These are phyloP conservation scores for Aristolochia fimbriata DNA, from an alignment of 164 flowering plant species.

Conservation along the genomic window DNA sequence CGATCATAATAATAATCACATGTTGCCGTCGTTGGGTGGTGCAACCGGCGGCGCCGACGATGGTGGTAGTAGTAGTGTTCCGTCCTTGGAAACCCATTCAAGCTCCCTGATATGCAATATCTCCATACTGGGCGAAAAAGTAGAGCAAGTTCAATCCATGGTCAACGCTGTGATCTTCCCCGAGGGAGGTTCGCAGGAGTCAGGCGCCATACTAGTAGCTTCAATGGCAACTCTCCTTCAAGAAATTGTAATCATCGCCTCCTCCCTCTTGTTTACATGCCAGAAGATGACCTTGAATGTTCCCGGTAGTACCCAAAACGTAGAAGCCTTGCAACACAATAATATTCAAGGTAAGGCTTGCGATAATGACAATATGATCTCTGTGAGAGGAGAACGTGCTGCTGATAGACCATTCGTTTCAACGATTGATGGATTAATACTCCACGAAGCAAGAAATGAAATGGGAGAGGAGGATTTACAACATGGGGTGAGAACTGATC, in stretches of 20 bases:
- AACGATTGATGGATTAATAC: slow-evolving; percentile 10
- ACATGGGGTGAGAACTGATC: neutral
- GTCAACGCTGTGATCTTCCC: slow-evolving; percentile 22
- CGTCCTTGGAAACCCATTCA: slow-evolving; percentile 10
- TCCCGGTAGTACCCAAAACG: neutral
- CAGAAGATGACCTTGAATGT: slow-evolving; percentile 33
- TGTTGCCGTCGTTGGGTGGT: slow-evolving; percentile 10
- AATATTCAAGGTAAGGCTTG: neutral
- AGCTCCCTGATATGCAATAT: slow-evolving; percentile 38
- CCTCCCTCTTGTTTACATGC: slow-evolving; percentile 58
- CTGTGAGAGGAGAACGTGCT: neutral
- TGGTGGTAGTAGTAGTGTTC: neutral
- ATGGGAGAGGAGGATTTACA: slow-evolving; percentile 1
- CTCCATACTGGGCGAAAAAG: slow-evolving; percentile 47
- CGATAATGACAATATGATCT: neutral
- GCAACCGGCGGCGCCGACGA: slow-evolving; percentile 3
- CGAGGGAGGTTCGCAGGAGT: slow-evolving; percentile 18
- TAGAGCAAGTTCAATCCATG: slow-evolving; percentile 43
- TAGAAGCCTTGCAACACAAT: neutral
- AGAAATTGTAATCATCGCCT: slow-evolving; percentile 50
- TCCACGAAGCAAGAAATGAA: slow-evolving; percentile 1
- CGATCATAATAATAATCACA: slow-evolving; percentile 13
- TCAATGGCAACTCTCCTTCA: slow-evolving; percentile 38
- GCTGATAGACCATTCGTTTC: slow-evolving; percentile 11
- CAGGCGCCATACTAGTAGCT: slow-evolving; percentile 28